Evolutionary conservation across 495 filamentous ascomycete species (phyloP).

Genomic region (Ramalina peruviana): DNA sequence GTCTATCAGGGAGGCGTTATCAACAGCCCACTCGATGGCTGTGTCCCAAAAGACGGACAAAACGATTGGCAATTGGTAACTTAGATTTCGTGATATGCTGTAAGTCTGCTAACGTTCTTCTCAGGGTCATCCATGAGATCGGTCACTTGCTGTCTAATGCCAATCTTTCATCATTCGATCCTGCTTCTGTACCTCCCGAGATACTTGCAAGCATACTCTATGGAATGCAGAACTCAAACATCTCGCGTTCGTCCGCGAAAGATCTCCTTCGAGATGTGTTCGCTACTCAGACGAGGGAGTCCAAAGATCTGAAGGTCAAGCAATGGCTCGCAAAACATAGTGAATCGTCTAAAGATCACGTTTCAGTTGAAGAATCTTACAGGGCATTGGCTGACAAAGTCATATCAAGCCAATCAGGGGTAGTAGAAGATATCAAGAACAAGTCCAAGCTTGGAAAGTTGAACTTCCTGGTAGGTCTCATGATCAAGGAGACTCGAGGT

Average conservation of each 20-base stretch:
- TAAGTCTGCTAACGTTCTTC: constrained; percentile 11
- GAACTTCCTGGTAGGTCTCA: constrained; percentile 78
- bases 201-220: constrained; percentile 55
- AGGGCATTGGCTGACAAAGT: constrained; percentile 27
- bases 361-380: constrained; percentile 25
- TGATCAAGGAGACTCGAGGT: constrained; percentile 54
- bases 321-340: constrained; percentile 29
- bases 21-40: not conserved
- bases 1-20: not conserved
- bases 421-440: constrained; percentile 52
- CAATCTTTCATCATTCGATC: constrained; percentile 33
- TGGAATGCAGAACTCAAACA: constrained; percentile 46
- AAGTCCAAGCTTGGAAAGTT: constrained; percentile 62
- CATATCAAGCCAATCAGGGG: constrained; percentile 36
- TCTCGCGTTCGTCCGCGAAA: constrained; percentile 69
- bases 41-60: not conserved
- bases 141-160: constrained; percentile 54
- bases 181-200: constrained; percentile 39
- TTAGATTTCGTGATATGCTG: not conserved
- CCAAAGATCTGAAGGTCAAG: constrained; percentile 48
- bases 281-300: constrained; percentile 33
- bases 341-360: constrained; percentile 3
- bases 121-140: constrained; percentile 79
- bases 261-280: constrained; percentile 52
- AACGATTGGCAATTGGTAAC: constrained; percentile 20